Conservation (phyloP, 306 rosid genomes). For the Medicago arabica region DNA sequence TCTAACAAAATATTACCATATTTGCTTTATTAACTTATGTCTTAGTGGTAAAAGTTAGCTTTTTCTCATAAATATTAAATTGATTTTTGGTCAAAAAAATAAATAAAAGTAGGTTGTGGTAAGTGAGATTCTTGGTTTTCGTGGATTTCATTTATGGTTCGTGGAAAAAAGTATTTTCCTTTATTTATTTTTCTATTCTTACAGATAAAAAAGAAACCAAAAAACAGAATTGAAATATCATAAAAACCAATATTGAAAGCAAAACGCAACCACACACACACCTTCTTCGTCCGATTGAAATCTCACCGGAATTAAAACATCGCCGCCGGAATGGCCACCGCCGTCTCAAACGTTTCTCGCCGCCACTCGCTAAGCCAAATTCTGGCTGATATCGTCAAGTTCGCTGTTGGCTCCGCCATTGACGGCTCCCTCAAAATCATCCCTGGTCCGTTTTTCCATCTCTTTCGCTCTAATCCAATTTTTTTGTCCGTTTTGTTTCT, state of each 20-base stretch:
- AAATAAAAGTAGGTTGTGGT: no score
- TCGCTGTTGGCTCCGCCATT: slow-evolving; percentile 67
- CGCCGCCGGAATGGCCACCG: slow-evolving; percentile 54
- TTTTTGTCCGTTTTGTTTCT: background rate
- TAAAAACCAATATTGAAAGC: background rate
- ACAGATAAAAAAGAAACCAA: no score
- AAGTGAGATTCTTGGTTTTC: no score
- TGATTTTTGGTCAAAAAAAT: no score
- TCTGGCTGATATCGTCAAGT: slow-evolving; percentile 59
- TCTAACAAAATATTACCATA: no score
- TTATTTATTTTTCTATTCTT: no score
- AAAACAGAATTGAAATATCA: background rate
- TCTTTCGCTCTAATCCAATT: background rate
- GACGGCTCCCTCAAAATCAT: slow-evolving; percentile 56
- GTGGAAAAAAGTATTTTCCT: no score
- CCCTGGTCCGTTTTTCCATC: slow-evolving; percentile 56
- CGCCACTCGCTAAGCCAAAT: slow-evolving; percentile 49
- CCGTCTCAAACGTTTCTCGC: slow-evolving; percentile 30
- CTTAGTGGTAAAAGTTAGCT: no score
- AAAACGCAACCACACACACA: slow-evolving; percentile 2
- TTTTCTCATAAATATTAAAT: no score
- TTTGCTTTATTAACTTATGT: no score
- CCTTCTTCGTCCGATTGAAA: slow-evolving; percentile 11
- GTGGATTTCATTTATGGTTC: no score
- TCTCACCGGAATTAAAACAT: slow-evolving; percentile 2